Conservation (phyloP, 495 filamentous ascomycete genomes). For the Aspergillus asperescens region DNA sequence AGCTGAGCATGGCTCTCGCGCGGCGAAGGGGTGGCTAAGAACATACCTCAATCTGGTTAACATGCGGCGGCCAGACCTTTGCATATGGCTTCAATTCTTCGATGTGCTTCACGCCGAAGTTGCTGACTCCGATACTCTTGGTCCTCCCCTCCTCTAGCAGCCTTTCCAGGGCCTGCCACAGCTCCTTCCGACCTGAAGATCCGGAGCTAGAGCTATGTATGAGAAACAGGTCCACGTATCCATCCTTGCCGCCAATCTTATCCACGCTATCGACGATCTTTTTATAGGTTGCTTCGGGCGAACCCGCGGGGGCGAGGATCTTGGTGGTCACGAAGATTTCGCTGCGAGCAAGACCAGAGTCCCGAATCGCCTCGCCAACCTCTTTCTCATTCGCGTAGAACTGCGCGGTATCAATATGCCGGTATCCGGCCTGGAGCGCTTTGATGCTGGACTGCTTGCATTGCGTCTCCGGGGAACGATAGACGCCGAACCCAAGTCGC, state of each 20-base stretch:
- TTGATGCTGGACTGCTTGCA: constrained; percentile 53
- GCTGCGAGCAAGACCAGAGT: constrained; percentile 48
- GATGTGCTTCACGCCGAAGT: constrained; percentile 58
- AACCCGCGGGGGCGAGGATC: constrained; percentile 52
- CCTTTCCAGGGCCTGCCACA: constrained; percentile 64
- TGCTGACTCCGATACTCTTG: constrained; percentile 65
- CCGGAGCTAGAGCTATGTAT: constrained; percentile 60
- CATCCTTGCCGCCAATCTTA: constrained; percentile 53
- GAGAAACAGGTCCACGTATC: constrained; percentile 66
- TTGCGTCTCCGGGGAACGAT: constrained; percentile 46
- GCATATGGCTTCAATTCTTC: constrained; percentile 59
- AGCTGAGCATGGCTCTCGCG: constrained; percentile 1
- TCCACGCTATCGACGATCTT: constrained; percentile 56
- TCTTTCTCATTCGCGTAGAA: constrained; percentile 63
- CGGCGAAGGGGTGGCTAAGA: not conserved
- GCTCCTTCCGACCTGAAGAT: constrained; percentile 45
- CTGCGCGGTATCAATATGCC: constrained; percentile 70
- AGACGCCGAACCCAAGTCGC: constrained; percentile 71
- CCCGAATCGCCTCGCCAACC: constrained; percentile 57
- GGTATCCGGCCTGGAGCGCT: constrained; percentile 61
- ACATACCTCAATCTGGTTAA: constrained; percentile 65
- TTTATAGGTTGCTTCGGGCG: constrained; percentile 53
- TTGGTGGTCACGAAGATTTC: constrained; percentile 66
- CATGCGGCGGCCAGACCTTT: constrained; percentile 57
- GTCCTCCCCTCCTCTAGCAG: constrained; percentile 52